Percentiles rank a stretch among this genome's conserved stretches.
phyloP scores from a whole-genome alignment of 768 basidiomycete genomes.

The Termitomyces bulborhizus region DNA sequence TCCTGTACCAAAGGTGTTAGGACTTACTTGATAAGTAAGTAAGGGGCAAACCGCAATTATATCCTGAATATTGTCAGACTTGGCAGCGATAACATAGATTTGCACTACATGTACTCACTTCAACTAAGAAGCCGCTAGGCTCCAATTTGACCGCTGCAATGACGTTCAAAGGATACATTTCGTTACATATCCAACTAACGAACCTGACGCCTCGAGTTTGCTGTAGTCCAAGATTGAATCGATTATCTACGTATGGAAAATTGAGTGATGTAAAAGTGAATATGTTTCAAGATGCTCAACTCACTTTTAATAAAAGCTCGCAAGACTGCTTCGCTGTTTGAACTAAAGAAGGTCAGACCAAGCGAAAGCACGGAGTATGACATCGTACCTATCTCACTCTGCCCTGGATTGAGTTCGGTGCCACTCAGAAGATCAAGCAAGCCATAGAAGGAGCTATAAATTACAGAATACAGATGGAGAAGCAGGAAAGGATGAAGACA shows the following conservation, averaged over 20 bases:
- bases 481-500: neutral
- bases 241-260: conserved; percentile 47
- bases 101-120: conserved; percentile 29
- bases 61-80: conserved; percentile 29
- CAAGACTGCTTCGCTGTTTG: conserved; percentile 78
- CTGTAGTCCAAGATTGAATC: conserved; percentile 77
- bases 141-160: conserved; percentile 61
- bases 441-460: conserved; percentile 64
- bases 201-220: conserved; percentile 72
- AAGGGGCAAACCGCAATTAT: conserved; percentile 51
- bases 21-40: neutral
- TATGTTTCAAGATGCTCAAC: neutral
- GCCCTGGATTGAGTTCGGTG: conserved; percentile 62
- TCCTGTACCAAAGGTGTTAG: conserved; percentile 35
- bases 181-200: neutral
- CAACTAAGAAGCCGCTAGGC: conserved; percentile 57
- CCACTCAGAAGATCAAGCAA: conserved; percentile 68
- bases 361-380: neutral
- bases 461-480: neutral
- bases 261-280: neutral
- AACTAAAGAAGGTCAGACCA: conserved; percentile 27
- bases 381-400: conserved; percentile 58
- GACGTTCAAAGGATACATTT: conserved; percentile 5
- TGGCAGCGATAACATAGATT: neutral
- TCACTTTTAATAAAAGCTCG: conserved; percentile 63